A percentile compares a stretch with the other conserved stretches of the same genome.
Conservation (phyloP, 148 eudicot genomes). For the Amaranthus palmeri region DNA sequence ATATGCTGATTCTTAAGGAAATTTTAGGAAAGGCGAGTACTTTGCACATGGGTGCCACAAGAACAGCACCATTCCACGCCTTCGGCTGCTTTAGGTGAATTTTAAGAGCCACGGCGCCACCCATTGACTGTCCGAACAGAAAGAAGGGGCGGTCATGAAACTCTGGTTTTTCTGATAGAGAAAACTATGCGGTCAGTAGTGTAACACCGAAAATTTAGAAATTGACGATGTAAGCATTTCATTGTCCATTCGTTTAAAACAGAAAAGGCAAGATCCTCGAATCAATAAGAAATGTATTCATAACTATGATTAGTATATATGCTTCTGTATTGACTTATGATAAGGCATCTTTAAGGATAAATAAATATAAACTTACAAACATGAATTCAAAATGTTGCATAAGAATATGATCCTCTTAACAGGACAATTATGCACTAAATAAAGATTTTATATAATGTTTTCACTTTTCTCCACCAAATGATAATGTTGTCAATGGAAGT, state of each 20-base stretch:
- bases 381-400: not conserved
- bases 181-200: not conserved
- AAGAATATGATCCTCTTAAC: not conserved
- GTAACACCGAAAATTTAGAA: not conserved
- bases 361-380: not conserved
- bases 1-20: not conserved
- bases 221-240: not conserved
- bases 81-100: slow-evolving; percentile 81
- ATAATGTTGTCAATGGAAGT: no score
- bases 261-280: not conserved
- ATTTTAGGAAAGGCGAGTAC: slow-evolving; percentile 35
- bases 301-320: not conserved
- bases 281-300: not conserved
- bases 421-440: not conserved
- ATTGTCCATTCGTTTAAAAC: not conserved
- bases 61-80: slow-evolving; percentile 86
- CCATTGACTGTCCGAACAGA: slow-evolving; percentile 92
- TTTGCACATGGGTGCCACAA: slow-evolving; percentile 97
- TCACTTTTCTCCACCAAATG: no score
- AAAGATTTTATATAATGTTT: no score
- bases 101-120: slow-evolving; percentile 93
- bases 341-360: not conserved
- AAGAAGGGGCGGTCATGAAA: slow-evolving; percentile 52
- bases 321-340: not conserved
- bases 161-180: slow-evolving; percentile 57